phyloP scores from a whole-genome alignment of 345 rosid genomes.

The Eucalyptus tenuipes region DNA sequence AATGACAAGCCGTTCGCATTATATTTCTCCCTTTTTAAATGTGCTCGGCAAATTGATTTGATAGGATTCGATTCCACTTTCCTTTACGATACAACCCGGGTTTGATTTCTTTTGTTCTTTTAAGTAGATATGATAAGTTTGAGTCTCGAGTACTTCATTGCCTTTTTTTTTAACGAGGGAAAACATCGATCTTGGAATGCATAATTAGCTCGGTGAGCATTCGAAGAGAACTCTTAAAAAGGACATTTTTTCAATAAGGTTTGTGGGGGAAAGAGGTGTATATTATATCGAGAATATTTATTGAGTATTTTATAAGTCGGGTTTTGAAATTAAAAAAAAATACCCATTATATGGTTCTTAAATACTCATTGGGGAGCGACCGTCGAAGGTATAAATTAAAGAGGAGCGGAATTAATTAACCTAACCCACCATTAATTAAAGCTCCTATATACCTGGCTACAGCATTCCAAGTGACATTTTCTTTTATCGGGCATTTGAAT shows the following conservation, averaged over 20 bases:
- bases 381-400: not conserved
- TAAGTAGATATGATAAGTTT: not conserved
- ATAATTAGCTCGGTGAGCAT: not conserved
- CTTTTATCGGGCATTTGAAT: not conserved
- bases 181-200: not conserved
- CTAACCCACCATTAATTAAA: not conserved
- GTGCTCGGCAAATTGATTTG: not conserved
- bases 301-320: not conserved
- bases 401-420: not conserved
- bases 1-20: not conserved
- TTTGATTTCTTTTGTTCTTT: not conserved
- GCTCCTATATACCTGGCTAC: not conserved
- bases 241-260: not conserved
- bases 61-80: not conserved
- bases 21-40: not conserved
- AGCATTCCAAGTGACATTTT: not conserved
- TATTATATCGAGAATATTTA: not conserved
- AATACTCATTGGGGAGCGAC: not conserved
- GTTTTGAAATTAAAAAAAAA: not conserved
- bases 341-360: not conserved
- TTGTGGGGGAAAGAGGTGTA: not conserved
- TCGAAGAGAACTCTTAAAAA: not conserved
- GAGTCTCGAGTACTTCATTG: not conserved
- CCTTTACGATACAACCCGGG: too few species aligned
- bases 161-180: accelerated